Evolutionary conservation across 2,329 filamentous ascomycete species (phyloP).

Genomic region (Pezicula radicicola): DNA sequence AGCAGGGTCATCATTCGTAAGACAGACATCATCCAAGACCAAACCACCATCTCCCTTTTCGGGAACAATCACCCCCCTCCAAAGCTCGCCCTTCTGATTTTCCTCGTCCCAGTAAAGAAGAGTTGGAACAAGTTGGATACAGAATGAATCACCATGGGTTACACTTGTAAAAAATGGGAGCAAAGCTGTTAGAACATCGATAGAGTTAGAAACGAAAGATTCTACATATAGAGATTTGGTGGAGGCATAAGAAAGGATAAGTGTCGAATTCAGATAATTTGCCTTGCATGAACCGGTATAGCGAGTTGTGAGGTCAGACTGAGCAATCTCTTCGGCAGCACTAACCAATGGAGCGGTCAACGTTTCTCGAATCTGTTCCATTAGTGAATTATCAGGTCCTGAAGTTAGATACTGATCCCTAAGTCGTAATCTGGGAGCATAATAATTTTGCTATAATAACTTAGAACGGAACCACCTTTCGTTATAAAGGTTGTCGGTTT

Average conservation of each 20-base stretch:
- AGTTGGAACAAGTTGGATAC: conserved; percentile 2
- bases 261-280: neutral
- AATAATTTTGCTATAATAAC: conserved; percentile 37
- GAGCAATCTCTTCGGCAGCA: neutral
- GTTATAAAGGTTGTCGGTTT: conserved; percentile 40
- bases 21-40: conserved; percentile 1
- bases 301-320: neutral
- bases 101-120: neutral
- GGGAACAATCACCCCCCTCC: conserved; percentile 1
- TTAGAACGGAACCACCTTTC: conserved; percentile 39
- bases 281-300: neutral
- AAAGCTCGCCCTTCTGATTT: conserved; percentile 1
- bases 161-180: too few relatives aligned
- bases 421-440: conserved; percentile 40
- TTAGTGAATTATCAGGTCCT: neutral
- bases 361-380: neutral
- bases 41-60: neutral
- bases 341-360: neutral
- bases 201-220: conserved; percentile 4
- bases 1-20: neutral
- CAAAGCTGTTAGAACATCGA: neutral
- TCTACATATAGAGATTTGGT: neutral
- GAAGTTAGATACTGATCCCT: conserved; percentile 35
- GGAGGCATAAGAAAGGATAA: neutral
- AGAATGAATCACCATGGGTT: neutral